Evolutionary conservation across 2,329 filamentous ascomycete species (phyloP).

Genomic region (Cladosporium sp.): DNA sequence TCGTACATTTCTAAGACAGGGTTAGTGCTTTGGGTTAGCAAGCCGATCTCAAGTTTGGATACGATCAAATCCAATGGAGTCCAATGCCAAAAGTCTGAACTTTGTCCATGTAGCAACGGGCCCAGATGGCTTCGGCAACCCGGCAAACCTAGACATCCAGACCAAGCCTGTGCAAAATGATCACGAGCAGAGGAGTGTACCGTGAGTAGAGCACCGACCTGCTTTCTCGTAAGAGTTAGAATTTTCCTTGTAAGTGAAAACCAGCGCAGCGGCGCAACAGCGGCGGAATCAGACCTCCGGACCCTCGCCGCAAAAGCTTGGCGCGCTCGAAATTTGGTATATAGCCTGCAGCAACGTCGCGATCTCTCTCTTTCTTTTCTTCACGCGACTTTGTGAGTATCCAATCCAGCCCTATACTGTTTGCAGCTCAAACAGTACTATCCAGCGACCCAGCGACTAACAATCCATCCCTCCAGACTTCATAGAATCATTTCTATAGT

Average conservation of each 20-base stretch:
- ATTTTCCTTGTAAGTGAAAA: background rate
- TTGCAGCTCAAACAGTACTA: background rate
- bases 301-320: slow-evolving; percentile 7
- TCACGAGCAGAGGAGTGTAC: too few species aligned
- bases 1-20: too few species aligned
- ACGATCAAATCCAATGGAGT: too few species aligned
- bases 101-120: too few species aligned
- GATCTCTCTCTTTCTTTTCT: background rate
- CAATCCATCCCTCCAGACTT: slow-evolving; percentile 11
- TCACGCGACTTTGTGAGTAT: slow-evolving; percentile 13
- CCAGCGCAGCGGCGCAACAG: background rate
- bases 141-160: too few species aligned
- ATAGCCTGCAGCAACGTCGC: background rate
- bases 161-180: too few species aligned
- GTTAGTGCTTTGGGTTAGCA: too few species aligned
- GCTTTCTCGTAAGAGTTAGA: background rate
- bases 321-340: background rate
- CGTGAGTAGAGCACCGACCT: too few species aligned
- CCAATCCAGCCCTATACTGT: background rate
- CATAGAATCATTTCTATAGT: slow-evolving; percentile 19
- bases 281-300: background rate
- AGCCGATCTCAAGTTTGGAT: too few species aligned
- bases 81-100: too few species aligned
- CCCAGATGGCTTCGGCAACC: too few species aligned
- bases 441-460: background rate